phyloP scores from a whole-genome alignment of 768 basidiomycete species.

The Gyrodon lividus region DNA sequence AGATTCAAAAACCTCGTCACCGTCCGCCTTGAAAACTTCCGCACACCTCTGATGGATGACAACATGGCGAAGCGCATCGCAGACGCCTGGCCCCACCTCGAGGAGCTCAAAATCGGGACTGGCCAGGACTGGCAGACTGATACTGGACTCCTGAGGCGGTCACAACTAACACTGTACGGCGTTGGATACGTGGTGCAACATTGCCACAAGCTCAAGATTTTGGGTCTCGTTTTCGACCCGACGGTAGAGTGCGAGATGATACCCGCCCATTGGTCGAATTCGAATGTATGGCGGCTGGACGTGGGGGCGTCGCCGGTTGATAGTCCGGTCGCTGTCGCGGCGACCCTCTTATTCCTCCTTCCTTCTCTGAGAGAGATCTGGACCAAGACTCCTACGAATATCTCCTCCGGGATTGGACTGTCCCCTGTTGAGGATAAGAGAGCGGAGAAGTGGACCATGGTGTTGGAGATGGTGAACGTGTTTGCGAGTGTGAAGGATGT shows the following conservation, averaged over 20 bases:
- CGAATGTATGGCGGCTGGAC: neutral
- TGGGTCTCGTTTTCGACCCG: conserved; percentile 6
- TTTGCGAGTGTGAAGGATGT: neutral
- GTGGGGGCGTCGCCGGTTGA: conserved; percentile 2
- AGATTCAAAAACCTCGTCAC: conserved; percentile 3
- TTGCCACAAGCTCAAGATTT: neutral
- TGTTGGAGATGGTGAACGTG: neutral
- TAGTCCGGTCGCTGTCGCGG: neutral
- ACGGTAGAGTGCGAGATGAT: neutral
- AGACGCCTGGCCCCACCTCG: conserved; percentile 1
- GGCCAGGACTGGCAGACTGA: conserved; percentile 1
- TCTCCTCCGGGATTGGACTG: neutral
- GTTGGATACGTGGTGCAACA: neutral
- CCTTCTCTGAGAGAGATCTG: neutral
- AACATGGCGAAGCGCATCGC: neutral
- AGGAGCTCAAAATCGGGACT: conserved; percentile 2
- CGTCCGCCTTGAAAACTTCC: neutral
- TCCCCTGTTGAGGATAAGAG: neutral
- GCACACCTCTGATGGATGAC: neutral
- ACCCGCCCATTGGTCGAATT: neutral
- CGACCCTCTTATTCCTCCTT: neutral
- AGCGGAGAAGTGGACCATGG: neutral
- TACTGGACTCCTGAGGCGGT: neutral
- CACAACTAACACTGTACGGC: neutral
- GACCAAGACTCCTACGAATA: neutral